A percentile compares a stretch with the other conserved stretches of the same genome.
Conservation (phyloP, 2,329 filamentous ascomycete genomes). For the Helotiales sp. region DNA sequence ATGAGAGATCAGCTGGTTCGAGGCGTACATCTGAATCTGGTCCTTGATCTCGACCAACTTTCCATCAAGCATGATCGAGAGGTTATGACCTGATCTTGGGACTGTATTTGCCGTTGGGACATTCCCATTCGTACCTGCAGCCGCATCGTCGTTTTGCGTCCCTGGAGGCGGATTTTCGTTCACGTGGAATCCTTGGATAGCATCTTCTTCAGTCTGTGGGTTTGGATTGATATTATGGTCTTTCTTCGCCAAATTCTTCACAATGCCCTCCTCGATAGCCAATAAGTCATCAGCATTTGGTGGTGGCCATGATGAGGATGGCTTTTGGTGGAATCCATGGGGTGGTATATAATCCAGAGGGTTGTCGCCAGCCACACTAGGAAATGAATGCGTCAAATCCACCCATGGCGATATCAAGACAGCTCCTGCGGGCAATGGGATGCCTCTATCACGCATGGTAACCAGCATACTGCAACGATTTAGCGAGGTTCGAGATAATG, state of each 20-base stretch:
- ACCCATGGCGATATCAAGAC: slow-evolving; percentile 95
- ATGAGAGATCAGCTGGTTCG: slow-evolving; percentile 84
- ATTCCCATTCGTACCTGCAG: slow-evolving; percentile 38
- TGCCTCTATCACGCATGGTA: slow-evolving; percentile 77
- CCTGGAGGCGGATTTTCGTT: slow-evolving; percentile 34
- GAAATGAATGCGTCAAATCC: slow-evolving; percentile 93
- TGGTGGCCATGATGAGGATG: slow-evolving; percentile 90
- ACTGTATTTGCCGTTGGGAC: slow-evolving; percentile 40
- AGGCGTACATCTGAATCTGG: slow-evolving; percentile 86
- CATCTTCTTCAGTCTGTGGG: slow-evolving; percentile 45
- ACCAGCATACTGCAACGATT: slow-evolving; percentile 64
- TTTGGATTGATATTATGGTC: slow-evolving; percentile 29
- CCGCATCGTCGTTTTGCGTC: slow-evolving; percentile 43
- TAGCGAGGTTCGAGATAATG: slow-evolving; percentile 23
- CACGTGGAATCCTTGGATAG: slow-evolving; percentile 46
- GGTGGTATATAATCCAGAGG: slow-evolving; percentile 86
- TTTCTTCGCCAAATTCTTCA: slow-evolving; percentile 57
- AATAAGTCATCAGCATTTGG: slow-evolving; percentile 77
- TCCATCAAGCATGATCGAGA: slow-evolving; percentile 75
- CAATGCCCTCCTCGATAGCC: slow-evolving; percentile 51
- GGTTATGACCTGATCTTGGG: slow-evolving; percentile 44
- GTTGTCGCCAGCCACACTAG: slow-evolving; percentile 76
- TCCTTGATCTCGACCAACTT: slow-evolving; percentile 77
- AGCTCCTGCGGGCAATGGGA: slow-evolving; percentile 86
- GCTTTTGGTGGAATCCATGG: slow-evolving; percentile 87